Evolutionary conservation across 192 early-diverging fungal species (phyloP), one percentile per base, ranked within the genome.

Genomic region (Coemansia sp.): DNA sequence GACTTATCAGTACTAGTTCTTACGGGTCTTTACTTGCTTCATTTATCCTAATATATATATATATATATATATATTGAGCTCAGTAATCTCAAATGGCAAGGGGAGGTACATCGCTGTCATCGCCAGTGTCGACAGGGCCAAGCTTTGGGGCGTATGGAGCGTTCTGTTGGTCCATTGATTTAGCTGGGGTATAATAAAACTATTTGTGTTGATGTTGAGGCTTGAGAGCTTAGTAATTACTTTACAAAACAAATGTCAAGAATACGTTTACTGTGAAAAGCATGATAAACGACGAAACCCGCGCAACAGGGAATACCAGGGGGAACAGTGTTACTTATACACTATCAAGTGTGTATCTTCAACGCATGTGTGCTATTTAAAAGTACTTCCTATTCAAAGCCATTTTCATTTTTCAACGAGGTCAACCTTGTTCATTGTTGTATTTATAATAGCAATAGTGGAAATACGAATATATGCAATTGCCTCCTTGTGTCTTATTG

Each of bases 61-160:
- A 7, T 39, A 39, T 39, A 7, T 15, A 1, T 39, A 15, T 39
- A 39, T 39, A 3, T 39, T 1, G 10, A 39, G 37, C 10, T 7
- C 20, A 4, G 37, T 51, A 51, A 8, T 3, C 10, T 23, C 13
- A 51, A 26, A 51, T 3, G 2, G 48, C 26, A 26, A 57, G n/a
- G 18, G 55, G 7, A 18, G 55, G 31, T 30, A 57, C 55, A 31
- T 57, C 55, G 30, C 55, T 34, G 31, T 57, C 55, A 18, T 57
- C 7, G n/a, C 55, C 55, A 34, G 55, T 57, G 16, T 57, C 30
- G 5, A 57, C 55, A 8, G 55, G 55, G 8, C 55, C 31, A 57
- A 34, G 12, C 8, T 18, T 57, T 57, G 55, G 55, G 16, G 55
- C 31, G n/a, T 18, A 3, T n/a, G 55, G 55, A n/a, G 55, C 4